Evolutionary conservation across 2,329 filamentous ascomycete genomes (phyloP), one percentile per base, ranked within the genome.

Genomic region (Aspergillus aculeatinus): DNA sequence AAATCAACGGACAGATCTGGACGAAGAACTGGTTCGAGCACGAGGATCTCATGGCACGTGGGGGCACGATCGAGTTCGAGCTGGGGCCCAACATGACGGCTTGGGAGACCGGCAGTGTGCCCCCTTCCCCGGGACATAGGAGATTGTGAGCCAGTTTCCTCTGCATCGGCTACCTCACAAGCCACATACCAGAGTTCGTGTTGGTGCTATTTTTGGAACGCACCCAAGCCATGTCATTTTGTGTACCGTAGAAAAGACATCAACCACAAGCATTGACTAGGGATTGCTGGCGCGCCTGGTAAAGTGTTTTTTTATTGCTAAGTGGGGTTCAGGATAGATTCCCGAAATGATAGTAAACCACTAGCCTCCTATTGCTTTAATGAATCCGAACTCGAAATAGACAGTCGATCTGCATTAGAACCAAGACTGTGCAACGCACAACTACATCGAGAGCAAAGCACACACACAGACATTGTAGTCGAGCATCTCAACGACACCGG

Each of bases 11-110:
- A 0, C 59, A 81, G 56, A 2, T 58, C 0, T 85, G 83, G 84
- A 65, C 74, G 0, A 80, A 77, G 72, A 86, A 83, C 57, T 86
- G 84, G 84, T 76, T 86, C 19, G 76, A 80, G 58, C 83, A 86
- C 67, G 76, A 79, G 1, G 81, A 86, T 67, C 51, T 74, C 27
- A 72, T 68, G 72, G 59, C 57, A 48, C 67, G 77, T 23, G 81
- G 80, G 0, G 80, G 81, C 0, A 75, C 69, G 10, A 74, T 85
- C 29, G 79, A 84, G 66, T 84, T 84, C 67, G 74, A 75, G 25
- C 63, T 83, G 16, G 70, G 68, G 0, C 49, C 67, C 2, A 72
- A 80, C 29, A 68, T 68, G 60, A 75, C 65, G 27, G 57, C 64
- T 3, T 83, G 81, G 82, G 82, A 85, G 64, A 77, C 71, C 4